Percentiles rank a stretch among this genome's conserved stretches.
Conservation (phyloP, 768 basidiomycete genomes). For the Suillus lakei region DNA sequence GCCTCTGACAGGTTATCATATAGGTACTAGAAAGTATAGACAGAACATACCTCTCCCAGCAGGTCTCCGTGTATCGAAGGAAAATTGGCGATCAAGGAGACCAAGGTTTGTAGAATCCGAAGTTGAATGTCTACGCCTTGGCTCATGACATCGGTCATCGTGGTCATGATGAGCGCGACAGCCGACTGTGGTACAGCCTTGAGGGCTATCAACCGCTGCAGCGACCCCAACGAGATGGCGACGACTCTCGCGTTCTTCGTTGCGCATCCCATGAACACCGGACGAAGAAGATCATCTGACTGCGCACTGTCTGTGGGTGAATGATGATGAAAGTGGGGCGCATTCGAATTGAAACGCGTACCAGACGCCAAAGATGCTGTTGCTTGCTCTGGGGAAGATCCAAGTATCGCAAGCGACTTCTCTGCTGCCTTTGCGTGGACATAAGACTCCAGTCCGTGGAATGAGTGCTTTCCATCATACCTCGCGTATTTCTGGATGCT, state of each 20-base stretch:
- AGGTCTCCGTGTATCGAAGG: conserved; percentile 78
- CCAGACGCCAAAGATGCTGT: conserved; percentile 72
- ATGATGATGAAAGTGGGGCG: conserved; percentile 7
- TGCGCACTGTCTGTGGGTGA: conserved; percentile 67
- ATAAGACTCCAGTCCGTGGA: background rate
- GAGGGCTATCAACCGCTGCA: conserved; percentile 87
- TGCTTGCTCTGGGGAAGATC: conserved; percentile 80
- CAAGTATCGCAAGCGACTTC: conserved; percentile 79
- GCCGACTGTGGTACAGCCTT: conserved; percentile 83
- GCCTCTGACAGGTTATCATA: conserved; percentile 51
- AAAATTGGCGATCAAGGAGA: conserved; percentile 90
- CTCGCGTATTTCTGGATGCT: conserved; percentile 93
- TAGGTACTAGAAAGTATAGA: background rate
- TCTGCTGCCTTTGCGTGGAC: conserved; percentile 70
- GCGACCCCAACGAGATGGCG: conserved; percentile 86
- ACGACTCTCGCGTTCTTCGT: conserved; percentile 95
- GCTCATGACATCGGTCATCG: conserved; percentile 84
- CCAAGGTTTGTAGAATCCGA: conserved; percentile 88
- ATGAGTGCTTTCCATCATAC: conserved; percentile 40
- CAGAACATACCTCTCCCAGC: conserved; percentile 73
- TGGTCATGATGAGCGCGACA: conserved; percentile 79
- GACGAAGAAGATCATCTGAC: conserved; percentile 79
- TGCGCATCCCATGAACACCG: conserved; percentile 92
- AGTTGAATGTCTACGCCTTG: conserved; percentile 98
- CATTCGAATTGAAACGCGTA: conserved; percentile 36